Conservation (phyloP, 805 yeast species). For the Sugiyamaella lignohabitans region DNA sequence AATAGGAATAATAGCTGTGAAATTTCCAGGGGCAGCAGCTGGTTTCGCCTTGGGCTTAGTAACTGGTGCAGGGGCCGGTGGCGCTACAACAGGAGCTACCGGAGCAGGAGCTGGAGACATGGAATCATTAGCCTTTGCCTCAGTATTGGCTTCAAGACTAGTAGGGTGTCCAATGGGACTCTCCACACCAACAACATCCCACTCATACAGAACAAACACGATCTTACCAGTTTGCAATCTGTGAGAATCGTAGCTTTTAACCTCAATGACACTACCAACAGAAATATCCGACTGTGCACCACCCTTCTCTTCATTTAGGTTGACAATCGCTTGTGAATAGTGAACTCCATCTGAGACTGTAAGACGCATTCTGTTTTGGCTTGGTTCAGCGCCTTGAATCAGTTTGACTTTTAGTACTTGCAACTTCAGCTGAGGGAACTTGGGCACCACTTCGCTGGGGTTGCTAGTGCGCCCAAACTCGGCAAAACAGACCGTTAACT, state of each 20-base stretch:
- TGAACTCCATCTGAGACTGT: constrained; percentile 6
- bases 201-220: not conserved
- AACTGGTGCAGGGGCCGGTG: not conserved
- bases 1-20: constrained; percentile 54
- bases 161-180: not conserved
- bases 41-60: constrained; percentile 5
- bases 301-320: constrained; percentile 2
- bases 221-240: not conserved
- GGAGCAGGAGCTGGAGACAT: not conserved
- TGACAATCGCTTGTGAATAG: constrained; percentile 3
- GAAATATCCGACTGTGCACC: not conserved
- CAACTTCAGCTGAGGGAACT: constrained; percentile 6
- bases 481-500: not conserved
- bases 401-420: constrained; percentile 10
- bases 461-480: not conserved
- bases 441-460: not conserved
- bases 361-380: constrained; percentile 4
- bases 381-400: constrained; percentile 5
- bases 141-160: not conserved
- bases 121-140: not conserved
- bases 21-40: constrained; percentile 3
- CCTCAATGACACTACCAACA: constrained; percentile 3
- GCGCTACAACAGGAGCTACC: not conserved
- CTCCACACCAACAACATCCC: not conserved
- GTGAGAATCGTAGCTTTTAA: constrained; percentile 6